A percentile compares a stretch with the other conserved stretches of the same genome.
These are phyloP conservation scores for Hippophae rhamnoides DNA, from an alignment of 306 rosid species.

Conservation along the genomic window DNA sequence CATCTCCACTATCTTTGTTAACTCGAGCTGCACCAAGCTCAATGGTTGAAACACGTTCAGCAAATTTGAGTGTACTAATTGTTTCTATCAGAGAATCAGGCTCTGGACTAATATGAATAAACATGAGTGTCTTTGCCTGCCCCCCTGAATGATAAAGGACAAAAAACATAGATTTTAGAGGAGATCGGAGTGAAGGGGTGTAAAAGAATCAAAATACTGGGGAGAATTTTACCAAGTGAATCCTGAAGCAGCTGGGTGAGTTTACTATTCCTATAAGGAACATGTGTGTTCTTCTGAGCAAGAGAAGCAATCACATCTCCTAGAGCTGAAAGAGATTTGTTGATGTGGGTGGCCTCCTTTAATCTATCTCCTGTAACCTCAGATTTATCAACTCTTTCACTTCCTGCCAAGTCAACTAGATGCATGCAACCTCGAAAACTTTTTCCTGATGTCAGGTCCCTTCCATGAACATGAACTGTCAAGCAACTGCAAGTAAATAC, in stretches of 20 bases:
- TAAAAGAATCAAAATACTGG: not conserved
- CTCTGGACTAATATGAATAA: conserved; percentile 91
- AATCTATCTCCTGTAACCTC: conserved; percentile 91
- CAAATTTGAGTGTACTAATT: conserved; percentile 84
- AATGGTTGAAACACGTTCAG: conserved; percentile 77
- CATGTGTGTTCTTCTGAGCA: conserved; percentile 74
- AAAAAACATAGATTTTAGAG: conserved; percentile 7
- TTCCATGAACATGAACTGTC: conserved; percentile 95
- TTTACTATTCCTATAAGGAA: conserved; percentile 92
- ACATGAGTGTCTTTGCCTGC: conserved; percentile 91
- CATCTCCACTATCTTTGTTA: conserved; percentile 59
- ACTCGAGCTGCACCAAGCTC: conserved; percentile 82
- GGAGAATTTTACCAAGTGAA: conserved; percentile 57
- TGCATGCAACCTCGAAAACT: conserved; percentile 79
- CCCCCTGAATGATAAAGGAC: conserved; percentile 44
- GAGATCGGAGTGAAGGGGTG: not conserved
- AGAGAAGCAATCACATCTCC: conserved; percentile 96
- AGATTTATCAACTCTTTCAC: conserved; percentile 93
- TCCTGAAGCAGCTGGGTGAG: conserved; percentile 97
- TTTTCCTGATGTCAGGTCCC: conserved; percentile 54
- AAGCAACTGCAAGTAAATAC: conserved; percentile 55
- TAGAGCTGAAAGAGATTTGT: conserved; percentile 90
- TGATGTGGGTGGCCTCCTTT: conserved; percentile 95
- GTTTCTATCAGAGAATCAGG: conserved; percentile 78
- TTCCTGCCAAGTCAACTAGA: conserved; percentile 95